phyloP scores from a whole-genome alignment of 1,284 basidiomycete genomes.

The Lentinus polychrous region DNA sequence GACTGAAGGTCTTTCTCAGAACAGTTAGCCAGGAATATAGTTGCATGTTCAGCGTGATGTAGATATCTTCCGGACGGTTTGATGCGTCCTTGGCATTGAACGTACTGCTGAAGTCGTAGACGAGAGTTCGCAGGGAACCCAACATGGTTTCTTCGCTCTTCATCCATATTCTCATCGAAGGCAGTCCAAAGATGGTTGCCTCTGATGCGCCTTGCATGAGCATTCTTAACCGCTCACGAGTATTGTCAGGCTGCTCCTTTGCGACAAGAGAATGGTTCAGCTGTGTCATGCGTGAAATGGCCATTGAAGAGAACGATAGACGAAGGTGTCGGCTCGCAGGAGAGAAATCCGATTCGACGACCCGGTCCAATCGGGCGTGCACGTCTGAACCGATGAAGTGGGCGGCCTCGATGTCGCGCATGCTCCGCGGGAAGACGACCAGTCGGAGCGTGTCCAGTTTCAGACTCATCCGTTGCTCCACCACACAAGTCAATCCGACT shows the following conservation, averaged over 20 bases:
- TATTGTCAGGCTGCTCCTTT: slow-evolving; percentile 31
- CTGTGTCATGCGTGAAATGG: slow-evolving; percentile 63
- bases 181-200: slow-evolving; percentile 69
- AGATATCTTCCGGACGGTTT: slow-evolving; percentile 59
- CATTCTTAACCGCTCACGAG: slow-evolving; percentile 45
- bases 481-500: slow-evolving; percentile 47
- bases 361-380: slow-evolving; percentile 58
- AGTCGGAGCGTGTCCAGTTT: slow-evolving; percentile 54
- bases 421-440: slow-evolving; percentile 69
- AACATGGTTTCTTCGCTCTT: slow-evolving; percentile 50
- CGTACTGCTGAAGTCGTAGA: slow-evolving; percentile 69
- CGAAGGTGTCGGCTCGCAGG: slow-evolving; percentile 55
- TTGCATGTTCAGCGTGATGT: slow-evolving; percentile 74
- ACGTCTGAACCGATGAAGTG: slow-evolving; percentile 62
- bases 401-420: slow-evolving; percentile 67
- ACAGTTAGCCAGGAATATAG: slow-evolving; percentile 75
- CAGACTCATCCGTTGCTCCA: slow-evolving; percentile 69
- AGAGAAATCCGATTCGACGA: slow-evolving; percentile 41
- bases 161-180: slow-evolving; percentile 77
- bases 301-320: slow-evolving; percentile 67
- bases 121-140: slow-evolving; percentile 35
- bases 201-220: slow-evolving; percentile 54
- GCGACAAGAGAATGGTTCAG: slow-evolving; percentile 39
- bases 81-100: slow-evolving; percentile 47
- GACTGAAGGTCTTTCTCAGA: slow-evolving; percentile 62